Evolutionary conservation across 768 basidiomycete species (phyloP), one percentile per base, ranked within the genome.

Genomic region (Lactarius hengduanensis): DNA sequence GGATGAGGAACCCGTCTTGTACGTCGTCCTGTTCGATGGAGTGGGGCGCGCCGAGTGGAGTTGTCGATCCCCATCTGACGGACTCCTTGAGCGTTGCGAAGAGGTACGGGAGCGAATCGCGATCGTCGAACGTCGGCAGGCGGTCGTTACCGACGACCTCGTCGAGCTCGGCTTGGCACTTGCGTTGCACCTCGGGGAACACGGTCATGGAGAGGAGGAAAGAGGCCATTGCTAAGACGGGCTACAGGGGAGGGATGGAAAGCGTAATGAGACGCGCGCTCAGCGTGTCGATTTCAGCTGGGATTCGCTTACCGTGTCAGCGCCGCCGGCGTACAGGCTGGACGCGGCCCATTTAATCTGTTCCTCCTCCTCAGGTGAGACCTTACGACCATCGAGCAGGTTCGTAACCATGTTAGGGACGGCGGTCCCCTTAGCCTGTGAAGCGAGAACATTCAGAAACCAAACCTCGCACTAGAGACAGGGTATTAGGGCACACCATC

Each of bases 1-100:
- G 79, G n/a, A 81, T 77, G 57, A 75, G 72, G 71, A 75, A 77
- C 4, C 75, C 77, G 1, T 78, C 63, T 63, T 81, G 79, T 0
- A 73, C 72, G 56, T 80, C 79, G 57, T 81, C 79, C 32, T 72
- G 70, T 34, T 70, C 74, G 18, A 73, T 68, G 30, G 74, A 72
- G 65, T 81, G 80, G 0, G 79, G 76, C 4, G 80, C 71, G 22
- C 70, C 70, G 56, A 70, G 70, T 2, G 70, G 70, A 30, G 70
- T 69, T 13, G 66, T 64, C 0, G 73, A 70, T 22, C 71, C 70
- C 71, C 71, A 73, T 13, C 73, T 66, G 55, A 74, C 55, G 30
- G 69, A 59, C 67, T 74, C 73, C 61, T 67, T 70, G n/a, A 71
- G 36, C 59, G 68, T 60, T 18, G 72, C 60, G n/a, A 40, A 15